Evolutionary conservation across 352 stramenopile genomes (phyloP).

Genomic region (Phytophthora hybrid): DNA sequence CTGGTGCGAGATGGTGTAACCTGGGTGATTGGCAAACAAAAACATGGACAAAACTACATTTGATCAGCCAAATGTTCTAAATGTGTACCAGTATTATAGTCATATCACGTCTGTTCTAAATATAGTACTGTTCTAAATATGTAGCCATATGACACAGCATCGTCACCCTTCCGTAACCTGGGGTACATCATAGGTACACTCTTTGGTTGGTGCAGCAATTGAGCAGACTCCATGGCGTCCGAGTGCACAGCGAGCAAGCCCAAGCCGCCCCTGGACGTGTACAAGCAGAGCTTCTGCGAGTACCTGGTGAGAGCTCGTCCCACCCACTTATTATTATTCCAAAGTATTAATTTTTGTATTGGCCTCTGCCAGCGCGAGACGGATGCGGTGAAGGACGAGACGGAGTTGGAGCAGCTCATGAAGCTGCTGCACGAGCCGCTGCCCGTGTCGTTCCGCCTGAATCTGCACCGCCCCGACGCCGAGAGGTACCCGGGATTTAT

Average conservation of each 20-base stretch:
- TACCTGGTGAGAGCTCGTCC: slow-evolving; percentile 46
- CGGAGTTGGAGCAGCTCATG: slow-evolving; percentile 74
- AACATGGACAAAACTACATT: too few species aligned
- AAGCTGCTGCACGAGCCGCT: slow-evolving; percentile 78
- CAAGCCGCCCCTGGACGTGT: slow-evolving; percentile 73
- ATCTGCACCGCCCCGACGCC: slow-evolving; percentile 72
- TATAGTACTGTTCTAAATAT: neutral
- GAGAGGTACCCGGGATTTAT: slow-evolving; percentile 37
- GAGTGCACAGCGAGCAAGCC: slow-evolving; percentile 31
- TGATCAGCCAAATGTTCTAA: too few species aligned
- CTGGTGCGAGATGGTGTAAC: too few species aligned
- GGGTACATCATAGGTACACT: slow-evolving; percentile 12
- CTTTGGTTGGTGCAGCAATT: slow-evolving; percentile 23
- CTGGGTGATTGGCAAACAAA: too few species aligned
- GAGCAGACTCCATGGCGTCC: slow-evolving; percentile 10
- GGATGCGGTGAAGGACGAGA: slow-evolving; percentile 55
- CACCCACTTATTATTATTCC: neutral
- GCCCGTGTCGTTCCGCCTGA: slow-evolving; percentile 85
- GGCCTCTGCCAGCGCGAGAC: slow-evolving; percentile 56
- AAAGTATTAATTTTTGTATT: neutral
- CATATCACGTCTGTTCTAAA: too few species aligned
- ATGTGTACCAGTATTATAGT: too few species aligned
- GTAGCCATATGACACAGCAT: neutral
- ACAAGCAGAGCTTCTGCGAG: slow-evolving; percentile 88
- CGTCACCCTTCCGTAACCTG: slow-evolving; percentile 2